These are phyloP conservation scores for Acanthamoeba divionensis DNA, from an alignment of 208 protist genomes.

Conservation along the genomic window DNA sequence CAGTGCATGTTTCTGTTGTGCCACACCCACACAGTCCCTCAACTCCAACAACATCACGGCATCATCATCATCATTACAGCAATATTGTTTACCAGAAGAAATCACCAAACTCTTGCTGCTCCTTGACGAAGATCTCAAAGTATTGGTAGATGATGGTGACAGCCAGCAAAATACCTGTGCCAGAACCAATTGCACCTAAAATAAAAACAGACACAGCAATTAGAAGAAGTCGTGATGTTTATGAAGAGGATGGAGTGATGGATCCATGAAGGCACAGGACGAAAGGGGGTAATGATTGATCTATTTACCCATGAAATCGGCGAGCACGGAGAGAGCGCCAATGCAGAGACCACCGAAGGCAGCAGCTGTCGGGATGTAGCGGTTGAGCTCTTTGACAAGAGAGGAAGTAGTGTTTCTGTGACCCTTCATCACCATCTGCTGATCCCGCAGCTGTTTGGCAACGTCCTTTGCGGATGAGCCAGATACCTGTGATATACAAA, in stretches of 20 bases:
- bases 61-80: too few species aligned
- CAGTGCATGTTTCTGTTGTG: too few species aligned
- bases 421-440: constrained; percentile 92
- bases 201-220: not conserved
- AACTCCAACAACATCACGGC: too few species aligned
- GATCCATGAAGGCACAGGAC: constrained; percentile 81
- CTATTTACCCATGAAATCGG: constrained; percentile 95
- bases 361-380: constrained; percentile 98
- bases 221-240: not conserved
- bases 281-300: not conserved
- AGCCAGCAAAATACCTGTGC: constrained; percentile 99
- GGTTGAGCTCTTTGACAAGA: constrained; percentile 77
- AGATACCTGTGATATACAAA: too few species aligned
- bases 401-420: constrained; percentile 74
- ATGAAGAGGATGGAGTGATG: not conserved
- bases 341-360: constrained; percentile 99
- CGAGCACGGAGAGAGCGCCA: constrained; percentile 96
- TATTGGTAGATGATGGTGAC: constrained; percentile 99
- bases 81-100: constrained; percentile 51
- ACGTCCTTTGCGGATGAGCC: constrained; percentile 96
- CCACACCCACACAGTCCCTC: too few species aligned
- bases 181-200: constrained; percentile 86
- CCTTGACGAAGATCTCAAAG: constrained; percentile 98
- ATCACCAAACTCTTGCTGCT: constrained; percentile 85
- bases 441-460: constrained; percentile 93